Percentiles rank a stretch among this genome's conserved stretches.
Conservation (phyloP, 1,139 yeast species). For the Saccharomycopsis hybrid region DNA sequence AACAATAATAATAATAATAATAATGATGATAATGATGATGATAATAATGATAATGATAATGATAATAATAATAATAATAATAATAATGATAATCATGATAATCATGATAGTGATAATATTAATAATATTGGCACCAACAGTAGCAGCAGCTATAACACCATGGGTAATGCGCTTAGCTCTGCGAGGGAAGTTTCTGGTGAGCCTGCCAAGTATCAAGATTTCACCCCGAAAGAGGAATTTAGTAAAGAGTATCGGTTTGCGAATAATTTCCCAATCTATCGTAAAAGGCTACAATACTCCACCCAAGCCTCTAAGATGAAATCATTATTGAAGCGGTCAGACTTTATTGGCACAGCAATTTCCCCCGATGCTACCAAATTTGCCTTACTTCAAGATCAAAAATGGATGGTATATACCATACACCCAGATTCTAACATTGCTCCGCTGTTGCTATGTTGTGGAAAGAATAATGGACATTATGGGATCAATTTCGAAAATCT, state of each 20-base stretch:
- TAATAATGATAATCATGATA: too few species aligned
- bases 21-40: too few species aligned
- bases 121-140: too few species aligned
- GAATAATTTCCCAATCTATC: slow-evolving; percentile 76
- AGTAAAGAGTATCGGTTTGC: slow-evolving; percentile 53
- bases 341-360: slow-evolving; percentile 54
- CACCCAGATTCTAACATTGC: slow-evolving; percentile 36
- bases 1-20: too few species aligned
- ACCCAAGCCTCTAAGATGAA: slow-evolving; percentile 53
- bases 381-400: slow-evolving; percentile 57
- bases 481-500: slow-evolving; percentile 43
- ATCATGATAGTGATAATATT: too few species aligned
- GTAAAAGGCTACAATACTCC: slow-evolving; percentile 57
- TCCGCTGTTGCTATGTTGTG: slow-evolving; percentile 61
- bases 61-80: too few species aligned
- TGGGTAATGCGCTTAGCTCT: slow-evolving; percentile 10
- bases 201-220: neutral
- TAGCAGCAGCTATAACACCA: too few species aligned
- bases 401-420: slow-evolving; percentile 67
- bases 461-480: slow-evolving; percentile 61
- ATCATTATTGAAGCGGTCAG: slow-evolving; percentile 42
- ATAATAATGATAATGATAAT: too few species aligned
- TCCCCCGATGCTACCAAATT: slow-evolving; percentile 56
- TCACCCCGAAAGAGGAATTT: neutral
- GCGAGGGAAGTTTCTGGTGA: neutral